Percentiles rank a stretch among this genome's conserved stretches.
These are phyloP conservation scores for Penicillium sp. DNA, from an alignment of 2,329 filamentous ascomycete genomes.

Conservation along the genomic window DNA sequence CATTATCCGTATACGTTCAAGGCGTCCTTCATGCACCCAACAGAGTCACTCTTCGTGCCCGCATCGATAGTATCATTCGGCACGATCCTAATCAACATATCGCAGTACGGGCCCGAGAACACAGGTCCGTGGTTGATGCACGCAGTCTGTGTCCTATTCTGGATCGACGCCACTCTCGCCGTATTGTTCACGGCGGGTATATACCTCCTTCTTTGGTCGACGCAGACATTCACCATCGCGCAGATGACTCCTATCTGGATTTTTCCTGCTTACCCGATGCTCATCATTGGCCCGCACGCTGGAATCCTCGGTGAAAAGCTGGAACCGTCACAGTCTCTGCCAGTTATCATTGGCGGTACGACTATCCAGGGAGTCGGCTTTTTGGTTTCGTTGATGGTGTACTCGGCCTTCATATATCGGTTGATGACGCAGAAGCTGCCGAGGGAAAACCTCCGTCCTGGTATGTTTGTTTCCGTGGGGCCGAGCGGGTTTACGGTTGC, in stretches of 20 bases:
- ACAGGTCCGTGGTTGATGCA: conserved; percentile 60
- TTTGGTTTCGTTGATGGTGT: conserved; percentile 71
- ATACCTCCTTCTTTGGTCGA: conserved; percentile 70
- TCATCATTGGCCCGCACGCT: conserved; percentile 73
- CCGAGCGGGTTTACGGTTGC: conserved; percentile 68
- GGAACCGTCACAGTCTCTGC: conserved; percentile 44
- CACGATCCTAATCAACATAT: conserved; percentile 74
- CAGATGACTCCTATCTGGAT: conserved; percentile 88
- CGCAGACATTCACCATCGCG: conserved; percentile 67
- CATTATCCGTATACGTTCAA: conserved; percentile 68
- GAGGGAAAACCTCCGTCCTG: conserved; percentile 69
- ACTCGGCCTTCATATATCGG: conserved; percentile 77
- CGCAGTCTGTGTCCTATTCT: conserved; percentile 67
- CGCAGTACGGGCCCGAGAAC: conserved; percentile 68
- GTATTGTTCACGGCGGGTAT: conserved; percentile 66
- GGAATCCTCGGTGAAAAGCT: conserved; percentile 54
- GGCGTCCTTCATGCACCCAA: conserved; percentile 70
- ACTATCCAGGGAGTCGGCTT: conserved; percentile 65
- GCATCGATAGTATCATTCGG: conserved; percentile 66
- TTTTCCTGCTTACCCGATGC: conserved; percentile 77
- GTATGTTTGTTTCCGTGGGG: conserved; percentile 82
- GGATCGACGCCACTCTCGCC: conserved; percentile 69
- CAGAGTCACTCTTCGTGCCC: conserved; percentile 74
- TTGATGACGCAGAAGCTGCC: conserved; percentile 87
- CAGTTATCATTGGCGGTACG: conserved; percentile 58